These are phyloP conservation scores for Adenanthera pavonina DNA, from an alignment of 306 rosid genomes.

Conservation along the genomic window DNA sequence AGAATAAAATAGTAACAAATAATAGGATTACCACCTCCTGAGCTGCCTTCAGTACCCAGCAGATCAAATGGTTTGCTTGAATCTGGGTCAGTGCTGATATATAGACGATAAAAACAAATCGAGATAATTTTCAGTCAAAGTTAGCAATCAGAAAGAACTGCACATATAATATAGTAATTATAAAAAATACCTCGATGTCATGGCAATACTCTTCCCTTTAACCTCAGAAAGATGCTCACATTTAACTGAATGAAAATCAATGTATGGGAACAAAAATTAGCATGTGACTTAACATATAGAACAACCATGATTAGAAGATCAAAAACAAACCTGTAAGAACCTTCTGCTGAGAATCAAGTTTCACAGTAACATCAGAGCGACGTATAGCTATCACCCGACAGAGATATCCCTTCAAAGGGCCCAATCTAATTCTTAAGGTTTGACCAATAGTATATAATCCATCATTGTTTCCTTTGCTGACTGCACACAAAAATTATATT, in stretches of 20 bases:
- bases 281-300: not conserved
- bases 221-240: slow-evolving; percentile 93
- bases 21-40: slow-evolving; percentile 67
- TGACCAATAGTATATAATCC: slow-evolving; percentile 85
- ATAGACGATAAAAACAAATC: slow-evolving; percentile 39
- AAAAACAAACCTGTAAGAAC: slow-evolving; percentile 87
- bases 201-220: slow-evolving; percentile 65
- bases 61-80: slow-evolving; percentile 77
- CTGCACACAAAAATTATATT: slow-evolving; percentile 56
- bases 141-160: slow-evolving; percentile 16
- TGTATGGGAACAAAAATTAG: not conserved
- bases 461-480: slow-evolving; percentile 67
- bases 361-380: slow-evolving; percentile 87
- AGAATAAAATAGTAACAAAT: slow-evolving; percentile 19
- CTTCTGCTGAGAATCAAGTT: slow-evolving; percentile 96
- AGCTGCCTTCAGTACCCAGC: slow-evolving; percentile 66
- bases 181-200: slow-evolving; percentile 60
- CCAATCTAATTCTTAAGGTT: slow-evolving; percentile 90
- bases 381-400: slow-evolving; percentile 93
- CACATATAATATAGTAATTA: not conserved
- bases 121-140: slow-evolving; percentile 26
- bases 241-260: slow-evolving; percentile 64
- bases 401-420: slow-evolving; percentile 97
- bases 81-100: slow-evolving; percentile 62
- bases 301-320: not conserved